Base-by-base conservation (phyloP, 192 early-diverging fungal genomes). In the Rhizoclosmatium sp. region DNA sequence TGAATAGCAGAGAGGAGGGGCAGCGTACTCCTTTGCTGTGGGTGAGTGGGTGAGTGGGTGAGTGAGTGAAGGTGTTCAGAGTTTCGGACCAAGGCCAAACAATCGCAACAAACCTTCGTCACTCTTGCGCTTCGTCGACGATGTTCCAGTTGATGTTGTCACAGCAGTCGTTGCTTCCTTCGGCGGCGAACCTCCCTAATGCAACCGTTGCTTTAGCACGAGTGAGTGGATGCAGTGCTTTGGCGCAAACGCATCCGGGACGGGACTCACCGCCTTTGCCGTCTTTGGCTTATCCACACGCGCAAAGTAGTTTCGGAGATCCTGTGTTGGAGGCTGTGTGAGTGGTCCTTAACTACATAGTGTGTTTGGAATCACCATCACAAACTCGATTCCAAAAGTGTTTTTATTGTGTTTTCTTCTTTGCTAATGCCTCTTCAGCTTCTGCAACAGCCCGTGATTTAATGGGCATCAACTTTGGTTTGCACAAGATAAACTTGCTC, bases 261-360 rank as follows among this genome's bases (percentile, higher is more conserved):
- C 14, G 0, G 1, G 56, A 58, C 47, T 44, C 45, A 68, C 44
- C 72, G 72, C 31, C n/a, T 75, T 75, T 16, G 48, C 72, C 10
- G 72, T 41, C 23, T 59, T 62, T 14, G 72, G 72, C 46, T 75
- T 60, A 16, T 75, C 72, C 44, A 75, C 61, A n/a, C 23, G 39
- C 72, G 14, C 39, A 62, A 75, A 75, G 59, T 64, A 75, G 39
- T 75, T 75, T 54, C 72, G 72, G 59, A 75, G 19, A 44, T 75
- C 72, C 72, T 75, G 72, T 7, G 51, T 54, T 54, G 51, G 51
- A 7, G 51, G 5, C 16, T 12, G 51, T 1, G 9, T 54, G 51
- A 54, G 51, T 31, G 31, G 31, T 31, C 31, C 31, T 31, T 31
- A 31, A 31, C 31, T 31, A 0, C 31, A 31, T 31, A 31, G 31